Evolutionary conservation across 352 stramenopile genomes (phyloP).

Genomic region (Lagenidium giganteum): DNA sequence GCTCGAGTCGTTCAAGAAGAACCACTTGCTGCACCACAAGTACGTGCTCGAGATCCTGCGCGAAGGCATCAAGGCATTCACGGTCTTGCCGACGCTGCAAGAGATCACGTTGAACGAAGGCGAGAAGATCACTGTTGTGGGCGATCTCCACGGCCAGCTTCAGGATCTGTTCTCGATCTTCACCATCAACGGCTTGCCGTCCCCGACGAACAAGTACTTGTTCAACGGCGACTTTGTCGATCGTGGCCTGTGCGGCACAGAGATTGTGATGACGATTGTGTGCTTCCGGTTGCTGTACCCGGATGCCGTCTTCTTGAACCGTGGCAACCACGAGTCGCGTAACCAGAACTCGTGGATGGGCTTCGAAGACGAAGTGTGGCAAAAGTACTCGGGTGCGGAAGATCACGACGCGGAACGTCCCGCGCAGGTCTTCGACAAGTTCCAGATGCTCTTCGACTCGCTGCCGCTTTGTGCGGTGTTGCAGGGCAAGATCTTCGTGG

Average conservation of each 20-base stretch:
- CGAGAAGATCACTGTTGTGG: conserved; percentile 86
- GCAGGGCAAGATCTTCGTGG: conserved; percentile 88
- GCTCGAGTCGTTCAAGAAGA: conserved; percentile 85
- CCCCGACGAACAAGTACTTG: conserved; percentile 84
- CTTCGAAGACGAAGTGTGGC: conserved; percentile 82
- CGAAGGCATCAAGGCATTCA: conserved; percentile 40
- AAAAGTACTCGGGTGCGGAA: conserved; percentile 51
- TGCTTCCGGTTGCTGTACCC: conserved; percentile 71
- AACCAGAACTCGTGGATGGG: conserved; percentile 91
- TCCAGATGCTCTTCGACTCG: conserved; percentile 71
- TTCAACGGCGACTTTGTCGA: conserved; percentile 97
- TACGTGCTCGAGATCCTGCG: conserved; percentile 80
- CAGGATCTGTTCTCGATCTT: conserved; percentile 93
- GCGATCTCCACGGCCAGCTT: conserved; percentile 89
- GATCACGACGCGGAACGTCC: conserved; percentile 37
- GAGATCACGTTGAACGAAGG: conserved; percentile 68
- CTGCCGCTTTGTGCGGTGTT: conserved; percentile 87
- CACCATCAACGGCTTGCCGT: conserved; percentile 83
- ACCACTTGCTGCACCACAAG: conserved; percentile 77
- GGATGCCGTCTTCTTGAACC: conserved; percentile 82
- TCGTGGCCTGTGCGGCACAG: conserved; percentile 77
- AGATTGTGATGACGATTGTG: conserved; percentile 67
- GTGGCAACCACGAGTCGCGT: conserved; percentile 92
- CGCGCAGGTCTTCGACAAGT: conserved; percentile 34
- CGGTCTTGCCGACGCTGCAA: conserved; percentile 61